Evolutionary conservation across 2,329 filamentous ascomycete genomes (phyloP).

Genomic region (Teratosphaeria gauchensis): DNA sequence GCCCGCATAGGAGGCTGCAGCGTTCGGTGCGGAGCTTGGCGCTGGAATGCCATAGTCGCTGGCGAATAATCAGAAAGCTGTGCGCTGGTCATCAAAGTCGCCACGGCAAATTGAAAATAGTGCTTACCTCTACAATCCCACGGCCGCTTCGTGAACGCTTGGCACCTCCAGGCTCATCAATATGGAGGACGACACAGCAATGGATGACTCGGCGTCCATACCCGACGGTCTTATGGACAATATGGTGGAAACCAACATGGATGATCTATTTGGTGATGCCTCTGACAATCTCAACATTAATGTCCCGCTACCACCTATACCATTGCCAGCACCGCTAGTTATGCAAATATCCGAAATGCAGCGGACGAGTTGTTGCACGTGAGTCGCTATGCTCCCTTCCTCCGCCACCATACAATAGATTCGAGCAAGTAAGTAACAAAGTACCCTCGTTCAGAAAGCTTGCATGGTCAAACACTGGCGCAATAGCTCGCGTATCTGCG

Average conservation of each 20-base stretch:
- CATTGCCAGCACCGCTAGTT: conserved; percentile 51
- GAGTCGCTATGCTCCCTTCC: conserved; percentile 30
- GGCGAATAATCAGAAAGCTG: not conserved
- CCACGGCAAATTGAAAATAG: not conserved
- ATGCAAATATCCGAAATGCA: conserved; percentile 69
- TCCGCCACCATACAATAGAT: not conserved
- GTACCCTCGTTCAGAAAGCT: conserved; percentile 50
- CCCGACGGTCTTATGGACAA: not conserved
- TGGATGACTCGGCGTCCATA: conserved; percentile 9
- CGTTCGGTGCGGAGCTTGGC: too few species aligned
- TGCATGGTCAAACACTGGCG: conserved; percentile 80
- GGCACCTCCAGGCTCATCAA: not conserved
- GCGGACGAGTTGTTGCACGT: conserved; percentile 72
- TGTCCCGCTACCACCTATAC: conserved; percentile 43
- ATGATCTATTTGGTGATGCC: conserved; percentile 66
- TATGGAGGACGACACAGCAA: conserved; percentile 14
- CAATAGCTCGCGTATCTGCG: conserved; percentile 68
- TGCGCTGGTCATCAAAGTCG: not conserved
- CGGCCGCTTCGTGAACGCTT: not conserved
- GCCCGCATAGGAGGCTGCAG: not conserved
- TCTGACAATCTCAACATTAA: conserved; percentile 45
- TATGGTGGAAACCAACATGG: conserved; percentile 37
- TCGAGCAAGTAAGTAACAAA: conserved; percentile 5
- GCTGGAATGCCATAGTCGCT: not conserved
- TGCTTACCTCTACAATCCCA: not conserved